Base-by-base conservation (phyloP, 164 flowering plant species). In the Malania oleifera region DNA sequence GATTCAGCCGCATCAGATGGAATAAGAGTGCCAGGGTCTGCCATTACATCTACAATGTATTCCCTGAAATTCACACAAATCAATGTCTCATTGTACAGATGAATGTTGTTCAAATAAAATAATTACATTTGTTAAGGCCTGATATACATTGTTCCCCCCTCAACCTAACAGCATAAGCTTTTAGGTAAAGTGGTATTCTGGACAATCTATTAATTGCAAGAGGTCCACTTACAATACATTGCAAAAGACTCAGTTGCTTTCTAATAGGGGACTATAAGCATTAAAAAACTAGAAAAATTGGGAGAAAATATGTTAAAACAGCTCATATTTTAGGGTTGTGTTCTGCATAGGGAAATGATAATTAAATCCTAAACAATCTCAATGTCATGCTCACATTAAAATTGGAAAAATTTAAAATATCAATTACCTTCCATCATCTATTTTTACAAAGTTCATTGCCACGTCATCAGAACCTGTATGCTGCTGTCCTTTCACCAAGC, bases 1-100 rank as follows among this genome's bases (percentile, higher is more conserved):
- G 74, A 70, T 61, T 81, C 85, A 52, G 81, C 77, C 52, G 80
- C 79, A 75, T 95, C 97, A 70, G 93, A 74, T 53, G 99, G 99
- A 65, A 95, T 95, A 48, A 95, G 91, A 15, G 97, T 80, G 46
- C 99, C 99, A 41, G 99, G 99, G 64, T 73, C 99, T 22, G 91
- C 86, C 96, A 89, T 91, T 47, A 95, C 80, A 69, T 95, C 99
- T 66, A 95, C 85, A 68, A 95, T 90, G 71, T 83, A 91, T 67
- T 90, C 97, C 91, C 99, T 93, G 91, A 54, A 58, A 80, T 52
- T 31, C 64, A 69, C 34, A 64, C 49, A 6, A 60, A 25, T 27
- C 40, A 53, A 47, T 31, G 63, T 40, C 52, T 63, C 45, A 61
- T 27, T 37, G 19, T 51, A 44, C 18, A 28, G n/a, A 26, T 38